Evolutionary conservation across 805 yeast species (phyloP), one percentile per base, ranked within the genome.

Genomic region (Scheffersomyces spartinae): DNA sequence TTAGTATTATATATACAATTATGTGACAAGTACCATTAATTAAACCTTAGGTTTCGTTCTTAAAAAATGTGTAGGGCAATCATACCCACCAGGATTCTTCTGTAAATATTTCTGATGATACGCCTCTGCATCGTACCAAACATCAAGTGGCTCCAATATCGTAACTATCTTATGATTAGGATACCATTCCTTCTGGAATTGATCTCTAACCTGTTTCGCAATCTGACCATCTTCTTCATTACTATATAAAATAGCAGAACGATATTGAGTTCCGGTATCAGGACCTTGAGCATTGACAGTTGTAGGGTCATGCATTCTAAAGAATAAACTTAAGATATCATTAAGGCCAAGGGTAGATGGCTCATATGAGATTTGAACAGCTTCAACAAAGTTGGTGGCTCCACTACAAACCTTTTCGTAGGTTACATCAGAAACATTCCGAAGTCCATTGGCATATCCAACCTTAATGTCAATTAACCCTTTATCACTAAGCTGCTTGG

Each of bases 221-320:
- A 55, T 46, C 3, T 49, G 36, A 17, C 40, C 38, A 41, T 79
- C 81, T 12, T 48, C 55, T 13, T 63, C 74, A 3, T 56, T 58
- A 22, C 52, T 41, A 40, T 74, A 79, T 52, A 74, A 83, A 7
- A 91, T 67, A 2, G 76, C 95, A 10, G 88, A 75, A 42, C 96
- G 69, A 57, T 88, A 88, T 50, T 91, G 97, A 1, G 88, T 71
- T 7, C 98, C 98, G 6, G 42, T 40, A 44, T 88, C 96, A 11
- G 82, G 80, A 3, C 98, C 98, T 52, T 91, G 97, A 2, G 68
- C 45, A 42, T 86, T 73, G 27, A 65, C 33, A 2, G 85, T 76
- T 2, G 97, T 91, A 24, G 98, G 97, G 52, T 91, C 97, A 49
- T 88, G 98, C 49, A 84, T 83, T 42, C 78, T 64, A 60, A 84